phyloP scores from a whole-genome alignment of 2,329 filamentous ascomycete genomes.

The Trichoderma breve region DNA sequence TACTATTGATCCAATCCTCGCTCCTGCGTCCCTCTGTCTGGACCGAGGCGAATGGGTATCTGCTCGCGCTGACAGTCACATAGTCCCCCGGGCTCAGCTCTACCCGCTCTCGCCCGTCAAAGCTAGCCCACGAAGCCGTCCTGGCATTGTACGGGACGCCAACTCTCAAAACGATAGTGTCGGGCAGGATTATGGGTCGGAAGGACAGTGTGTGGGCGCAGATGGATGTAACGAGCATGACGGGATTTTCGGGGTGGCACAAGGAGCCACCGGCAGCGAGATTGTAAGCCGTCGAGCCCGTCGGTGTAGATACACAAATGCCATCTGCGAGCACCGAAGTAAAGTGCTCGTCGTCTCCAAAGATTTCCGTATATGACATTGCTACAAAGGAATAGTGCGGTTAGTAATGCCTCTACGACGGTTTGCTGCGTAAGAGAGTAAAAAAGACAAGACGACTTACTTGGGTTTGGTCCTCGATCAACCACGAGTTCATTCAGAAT shows the following conservation, averaged over 20 bases:
- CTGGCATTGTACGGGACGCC: conserved; percentile 94
- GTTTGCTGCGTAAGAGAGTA: no score
- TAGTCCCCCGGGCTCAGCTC: conserved; percentile 78
- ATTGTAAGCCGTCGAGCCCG: conserved; percentile 93
- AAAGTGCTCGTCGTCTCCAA: conserved; percentile 93
- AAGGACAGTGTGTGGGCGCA: conserved; percentile 95
- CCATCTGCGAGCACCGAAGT: conserved; percentile 92
- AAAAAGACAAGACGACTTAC: conserved; percentile 59
- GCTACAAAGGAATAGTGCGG: conserved; percentile 46
- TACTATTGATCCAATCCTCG: conserved; percentile 81
- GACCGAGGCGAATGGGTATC: conserved; percentile 78
- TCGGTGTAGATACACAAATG: conserved; percentile 90
- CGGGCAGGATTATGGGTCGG: conserved; percentile 91
- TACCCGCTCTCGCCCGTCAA: conserved; percentile 88
- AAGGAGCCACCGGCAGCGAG: conserved; percentile 92
- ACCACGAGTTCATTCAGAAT: conserved; percentile 97
- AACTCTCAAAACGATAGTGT: conserved; percentile 89
- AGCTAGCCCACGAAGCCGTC: conserved; percentile 93
- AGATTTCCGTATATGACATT: conserved; percentile 89
- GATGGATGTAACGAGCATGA: conserved; percentile 91
- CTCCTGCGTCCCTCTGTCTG: conserved; percentile 65
- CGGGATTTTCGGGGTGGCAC: conserved; percentile 93
- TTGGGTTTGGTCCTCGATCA: conserved; percentile 89
- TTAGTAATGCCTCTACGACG: no score
- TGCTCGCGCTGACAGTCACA: conserved; percentile 76